Evolutionary conservation across 2,329 filamentous ascomycete species (phyloP).

Genomic region (Samsoniella hepiali): DNA sequence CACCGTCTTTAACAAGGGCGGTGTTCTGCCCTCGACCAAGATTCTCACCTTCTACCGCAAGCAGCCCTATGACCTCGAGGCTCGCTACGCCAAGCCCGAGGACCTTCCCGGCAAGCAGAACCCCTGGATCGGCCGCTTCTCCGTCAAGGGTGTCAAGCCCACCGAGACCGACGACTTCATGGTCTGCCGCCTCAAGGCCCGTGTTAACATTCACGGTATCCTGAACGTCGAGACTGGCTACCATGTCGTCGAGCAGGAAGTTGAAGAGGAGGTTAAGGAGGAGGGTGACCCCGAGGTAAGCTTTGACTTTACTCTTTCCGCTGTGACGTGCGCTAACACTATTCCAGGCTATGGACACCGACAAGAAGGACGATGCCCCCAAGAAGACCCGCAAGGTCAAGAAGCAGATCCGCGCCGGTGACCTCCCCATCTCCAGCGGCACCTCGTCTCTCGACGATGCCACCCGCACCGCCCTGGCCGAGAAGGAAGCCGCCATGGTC

Average conservation of each 20-base stretch:
- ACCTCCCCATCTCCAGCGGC: slow-evolving; percentile 80
- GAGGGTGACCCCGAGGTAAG: slow-evolving; percentile 69
- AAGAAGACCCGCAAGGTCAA: slow-evolving; percentile 97
- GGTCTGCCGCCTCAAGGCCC: slow-evolving; percentile 99
- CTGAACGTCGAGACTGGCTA: slow-evolving; percentile 96
- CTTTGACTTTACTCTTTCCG: slow-evolving; percentile 28
- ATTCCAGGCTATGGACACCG: slow-evolving; percentile 77
- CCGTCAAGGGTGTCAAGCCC: slow-evolving; percentile 94
- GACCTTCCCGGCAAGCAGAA: slow-evolving; percentile 82
- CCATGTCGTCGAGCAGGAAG: slow-evolving; percentile 95
- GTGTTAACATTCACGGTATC: slow-evolving; percentile 93
- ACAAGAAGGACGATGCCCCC: slow-evolving; percentile 62
- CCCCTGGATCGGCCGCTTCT: slow-evolving; percentile 96
- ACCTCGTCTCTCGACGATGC: slow-evolving; percentile 74
- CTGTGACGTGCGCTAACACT: slow-evolving; percentile 27
- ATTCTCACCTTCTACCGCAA: slow-evolving; percentile 99
- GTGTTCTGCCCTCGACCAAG: slow-evolving; percentile 96
- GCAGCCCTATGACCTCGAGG: slow-evolving; percentile 94
- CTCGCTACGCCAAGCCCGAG: slow-evolving; percentile 85
- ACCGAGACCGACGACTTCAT: slow-evolving; percentile 95
- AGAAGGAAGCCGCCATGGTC: slow-evolving; percentile 87
- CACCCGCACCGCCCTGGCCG: slow-evolving; percentile 63
- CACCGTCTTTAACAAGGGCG: slow-evolving; percentile 96
- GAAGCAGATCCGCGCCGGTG: slow-evolving; percentile 98
- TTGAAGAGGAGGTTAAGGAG: slow-evolving; percentile 87